phyloP scores from a whole-genome alignment of 164 flowering plant genomes.

The Nelumbo lutea region DNA sequence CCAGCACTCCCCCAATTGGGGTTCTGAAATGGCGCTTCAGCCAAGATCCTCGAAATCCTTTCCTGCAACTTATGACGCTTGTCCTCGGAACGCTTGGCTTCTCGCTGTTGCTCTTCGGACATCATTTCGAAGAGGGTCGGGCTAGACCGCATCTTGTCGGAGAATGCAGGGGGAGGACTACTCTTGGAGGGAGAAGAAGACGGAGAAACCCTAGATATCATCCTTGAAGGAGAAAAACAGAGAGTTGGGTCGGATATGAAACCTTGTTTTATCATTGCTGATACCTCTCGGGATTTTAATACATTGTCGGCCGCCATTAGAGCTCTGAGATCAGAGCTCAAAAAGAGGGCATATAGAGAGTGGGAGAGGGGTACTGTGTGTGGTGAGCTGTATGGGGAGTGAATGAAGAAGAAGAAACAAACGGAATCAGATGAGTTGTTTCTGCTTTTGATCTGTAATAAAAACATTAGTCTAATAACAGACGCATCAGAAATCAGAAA shows the following conservation, averaged over 20 bases:
- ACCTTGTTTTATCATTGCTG: slow-evolving; percentile 84
- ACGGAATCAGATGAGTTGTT: too few species aligned
- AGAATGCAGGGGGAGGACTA: slow-evolving; percentile 22
- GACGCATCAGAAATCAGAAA: too few species aligned
- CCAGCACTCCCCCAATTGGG: slow-evolving; percentile 31
- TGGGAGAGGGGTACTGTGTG: not conserved
- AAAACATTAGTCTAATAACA: too few species aligned
- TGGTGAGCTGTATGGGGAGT: too few species aligned
- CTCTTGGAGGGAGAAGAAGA: slow-evolving; percentile 28
- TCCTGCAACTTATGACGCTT: slow-evolving; percentile 32
- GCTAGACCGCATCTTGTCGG: slow-evolving; percentile 22
- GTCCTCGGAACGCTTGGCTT: slow-evolving; percentile 23
- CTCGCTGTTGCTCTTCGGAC: slow-evolving; percentile 52
- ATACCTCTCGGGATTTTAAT: slow-evolving; percentile 37
- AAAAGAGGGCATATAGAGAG: not conserved
- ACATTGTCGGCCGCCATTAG: slow-evolving; percentile 21
- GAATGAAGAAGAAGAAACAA: too few species aligned
- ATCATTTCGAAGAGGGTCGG: slow-evolving; percentile 79
- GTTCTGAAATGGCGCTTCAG: slow-evolving; percentile 38
- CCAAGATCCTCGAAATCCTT: slow-evolving; percentile 40
- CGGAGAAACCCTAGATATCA: slow-evolving; percentile 19
- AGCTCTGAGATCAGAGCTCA: not conserved
- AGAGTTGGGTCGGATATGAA: slow-evolving; percentile 62
- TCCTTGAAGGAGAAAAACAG: slow-evolving; percentile 38
- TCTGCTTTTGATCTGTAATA: too few species aligned